Conservation (phyloP, 1,284 basidiomycete genomes). For the Singerocomus inundabilis region DNA sequence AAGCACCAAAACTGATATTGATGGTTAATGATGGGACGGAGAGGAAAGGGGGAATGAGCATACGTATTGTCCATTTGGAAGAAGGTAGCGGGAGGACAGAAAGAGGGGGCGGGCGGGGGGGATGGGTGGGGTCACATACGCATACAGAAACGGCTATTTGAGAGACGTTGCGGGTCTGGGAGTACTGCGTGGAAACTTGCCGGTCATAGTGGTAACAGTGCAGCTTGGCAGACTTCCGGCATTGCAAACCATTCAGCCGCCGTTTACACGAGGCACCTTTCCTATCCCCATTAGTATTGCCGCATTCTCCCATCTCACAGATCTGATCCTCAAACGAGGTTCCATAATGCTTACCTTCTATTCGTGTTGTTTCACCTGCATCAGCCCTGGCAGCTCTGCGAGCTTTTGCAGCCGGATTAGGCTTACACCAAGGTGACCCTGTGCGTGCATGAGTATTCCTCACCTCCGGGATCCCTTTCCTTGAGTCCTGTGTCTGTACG, state of each 20-base stretch:
- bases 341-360: slow-evolving; percentile 23
- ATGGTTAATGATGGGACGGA: not conserved
- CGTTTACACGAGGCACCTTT: slow-evolving; percentile 20
- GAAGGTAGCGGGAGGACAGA: not conserved
- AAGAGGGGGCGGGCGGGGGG: not conserved
- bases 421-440: not conserved
- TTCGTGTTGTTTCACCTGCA: not conserved
- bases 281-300: slow-evolving; percentile 16
- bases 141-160: slow-evolving; percentile 21
- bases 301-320: slow-evolving; percentile 4
- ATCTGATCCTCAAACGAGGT: slow-evolving; percentile 19
- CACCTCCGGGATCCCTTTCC: not conserved
- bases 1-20: slow-evolving; percentile 43
- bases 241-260: slow-evolving; percentile 30
- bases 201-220: slow-evolving; percentile 10
- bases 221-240: slow-evolving; percentile 20
- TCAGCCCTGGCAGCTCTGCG: slow-evolving; percentile 13
- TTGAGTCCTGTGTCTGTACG: not conserved
- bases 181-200: slow-evolving; percentile 15
- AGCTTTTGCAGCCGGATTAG: too few relatives aligned
- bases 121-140: slow-evolving; percentile 5
- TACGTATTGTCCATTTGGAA: slow-evolving; percentile 26
- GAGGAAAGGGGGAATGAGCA: not conserved
- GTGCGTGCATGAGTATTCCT: not conserved
- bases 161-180: slow-evolving; percentile 11